Evolutionary conservation across 2,329 filamentous ascomycete genomes (phyloP).

Genomic region (Beauveria scarabaeidicola): DNA sequence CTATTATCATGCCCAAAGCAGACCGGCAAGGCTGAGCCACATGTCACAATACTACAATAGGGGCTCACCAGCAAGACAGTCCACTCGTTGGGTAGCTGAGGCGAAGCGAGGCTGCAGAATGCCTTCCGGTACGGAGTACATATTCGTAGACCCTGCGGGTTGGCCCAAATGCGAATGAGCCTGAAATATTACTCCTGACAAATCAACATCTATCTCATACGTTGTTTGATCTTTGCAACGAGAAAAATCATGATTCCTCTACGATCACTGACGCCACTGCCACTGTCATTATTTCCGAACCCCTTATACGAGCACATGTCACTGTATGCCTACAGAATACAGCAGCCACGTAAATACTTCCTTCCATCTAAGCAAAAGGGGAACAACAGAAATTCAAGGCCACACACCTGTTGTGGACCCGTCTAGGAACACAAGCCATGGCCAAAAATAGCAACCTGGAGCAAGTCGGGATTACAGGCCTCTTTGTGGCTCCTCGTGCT

Average conservation of each 20-base stretch:
- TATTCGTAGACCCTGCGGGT: background rate
- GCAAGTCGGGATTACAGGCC: background rate
- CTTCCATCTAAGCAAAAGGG: background rate
- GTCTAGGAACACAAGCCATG: background rate
- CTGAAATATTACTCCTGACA: background rate
- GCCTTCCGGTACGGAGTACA: too few relatives aligned
- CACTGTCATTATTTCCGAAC: background rate
- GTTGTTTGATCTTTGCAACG: too few relatives aligned
- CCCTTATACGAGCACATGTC: background rate
- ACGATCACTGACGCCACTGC: constrained; percentile 4
- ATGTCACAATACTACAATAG: background rate
- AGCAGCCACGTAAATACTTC: background rate
- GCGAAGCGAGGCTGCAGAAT: background rate
- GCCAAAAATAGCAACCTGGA: constrained; percentile 7
- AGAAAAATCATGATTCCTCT: too few relatives aligned
- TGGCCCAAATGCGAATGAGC: background rate
- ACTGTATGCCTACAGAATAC: background rate
- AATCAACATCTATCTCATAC: too few relatives aligned
- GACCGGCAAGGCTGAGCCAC: background rate
- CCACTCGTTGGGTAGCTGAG: background rate
- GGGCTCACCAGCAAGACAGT: background rate
- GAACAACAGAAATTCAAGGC: background rate
- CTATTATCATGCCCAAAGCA: background rate
- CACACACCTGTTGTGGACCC: background rate
- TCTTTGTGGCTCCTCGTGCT: background rate